Conservation (phyloP, 2,329 filamentous ascomycete species). For the Pseudopyrenochaeta lycopersici region DNA sequence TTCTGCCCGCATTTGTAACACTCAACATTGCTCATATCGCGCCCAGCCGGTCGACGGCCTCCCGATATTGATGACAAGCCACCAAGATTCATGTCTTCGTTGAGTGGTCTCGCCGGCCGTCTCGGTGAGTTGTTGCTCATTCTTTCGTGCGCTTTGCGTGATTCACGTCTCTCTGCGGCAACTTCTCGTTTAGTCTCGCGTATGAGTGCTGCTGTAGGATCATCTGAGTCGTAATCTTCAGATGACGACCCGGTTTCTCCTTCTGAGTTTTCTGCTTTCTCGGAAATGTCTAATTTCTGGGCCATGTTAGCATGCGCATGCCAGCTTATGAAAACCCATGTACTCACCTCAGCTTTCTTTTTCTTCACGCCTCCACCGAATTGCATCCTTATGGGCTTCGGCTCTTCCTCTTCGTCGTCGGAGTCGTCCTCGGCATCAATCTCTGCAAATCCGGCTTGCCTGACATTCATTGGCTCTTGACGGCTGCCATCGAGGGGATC, state of each 20-base stretch:
- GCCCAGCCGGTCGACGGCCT: conserved; percentile 31
- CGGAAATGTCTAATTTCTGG: conserved; percentile 31
- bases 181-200: conserved; percentile 57
- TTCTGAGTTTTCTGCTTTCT: conserved; percentile 33
- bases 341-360: conserved; percentile 25
- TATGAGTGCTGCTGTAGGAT: conserved; percentile 55
- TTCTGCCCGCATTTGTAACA: conserved; percentile 70
- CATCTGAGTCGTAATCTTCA: conserved; percentile 54
- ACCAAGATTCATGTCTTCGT: conserved; percentile 71
- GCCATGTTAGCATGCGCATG: conserved; percentile 15
- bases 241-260: conserved; percentile 41
- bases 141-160: conserved; percentile 58
- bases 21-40: conserved; percentile 50
- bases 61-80: conserved; percentile 69
- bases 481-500: conserved; percentile 52
- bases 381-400: conserved; percentile 52
- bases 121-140: conserved; percentile 57
- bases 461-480: conserved; percentile 58
- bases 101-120: conserved; percentile 68
- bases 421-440: conserved; percentile 55
- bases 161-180: conserved; percentile 52
- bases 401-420: conserved; percentile 43
- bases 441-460: conserved; percentile 68
- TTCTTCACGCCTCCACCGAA: conserved; percentile 61
- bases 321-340: background rate